Conservation (phyloP, 768 basidiomycete species). For the Boletus barrowsii region DNA sequence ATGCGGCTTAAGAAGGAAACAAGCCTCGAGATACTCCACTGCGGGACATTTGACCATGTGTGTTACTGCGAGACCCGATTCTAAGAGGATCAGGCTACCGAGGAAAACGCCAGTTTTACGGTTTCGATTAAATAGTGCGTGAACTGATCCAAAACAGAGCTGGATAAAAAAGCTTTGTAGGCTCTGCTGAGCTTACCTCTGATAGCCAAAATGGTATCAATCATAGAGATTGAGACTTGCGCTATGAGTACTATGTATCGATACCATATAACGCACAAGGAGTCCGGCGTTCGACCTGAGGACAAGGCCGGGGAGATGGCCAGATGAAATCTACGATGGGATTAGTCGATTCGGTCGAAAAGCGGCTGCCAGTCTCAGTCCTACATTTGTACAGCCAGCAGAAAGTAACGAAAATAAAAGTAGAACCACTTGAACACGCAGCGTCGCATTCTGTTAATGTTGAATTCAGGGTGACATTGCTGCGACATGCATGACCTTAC, state of each 20-base stretch:
- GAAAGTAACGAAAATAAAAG: conserved; percentile 19
- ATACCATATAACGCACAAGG: conserved; percentile 14
- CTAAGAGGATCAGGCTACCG: conserved; percentile 7
- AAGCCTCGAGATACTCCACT: conserved; percentile 9
- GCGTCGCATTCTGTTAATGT: conserved; percentile 9
- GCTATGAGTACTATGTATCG: background rate
- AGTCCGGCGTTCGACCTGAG: conserved; percentile 6
- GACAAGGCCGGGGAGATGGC: conserved; percentile 5
- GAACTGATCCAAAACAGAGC: conserved; percentile 8
- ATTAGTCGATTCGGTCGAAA: background rate
- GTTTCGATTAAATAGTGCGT: conserved; percentile 35
- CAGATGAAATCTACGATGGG: conserved; percentile 8
- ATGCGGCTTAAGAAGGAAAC: conserved; percentile 22
- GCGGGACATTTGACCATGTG: conserved; percentile 20
- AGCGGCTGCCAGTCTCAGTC: background rate
- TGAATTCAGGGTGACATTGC: background rate
- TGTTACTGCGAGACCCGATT: conserved; percentile 15
- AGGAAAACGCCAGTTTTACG: conserved; percentile 21
- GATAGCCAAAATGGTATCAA: conserved; percentile 23
- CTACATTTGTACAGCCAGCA: conserved; percentile 11
- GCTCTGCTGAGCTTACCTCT: conserved; percentile 20
- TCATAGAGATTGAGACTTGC: conserved; percentile 11
- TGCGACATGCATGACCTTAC: conserved; percentile 14
- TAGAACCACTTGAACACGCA: conserved; percentile 13
- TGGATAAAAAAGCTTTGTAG: background rate